Percentiles rank a stretch among this genome's conserved stretches.
Conservation (phyloP, 2,329 filamentous ascomycete species). For the Xylariaceae sp. region DNA sequence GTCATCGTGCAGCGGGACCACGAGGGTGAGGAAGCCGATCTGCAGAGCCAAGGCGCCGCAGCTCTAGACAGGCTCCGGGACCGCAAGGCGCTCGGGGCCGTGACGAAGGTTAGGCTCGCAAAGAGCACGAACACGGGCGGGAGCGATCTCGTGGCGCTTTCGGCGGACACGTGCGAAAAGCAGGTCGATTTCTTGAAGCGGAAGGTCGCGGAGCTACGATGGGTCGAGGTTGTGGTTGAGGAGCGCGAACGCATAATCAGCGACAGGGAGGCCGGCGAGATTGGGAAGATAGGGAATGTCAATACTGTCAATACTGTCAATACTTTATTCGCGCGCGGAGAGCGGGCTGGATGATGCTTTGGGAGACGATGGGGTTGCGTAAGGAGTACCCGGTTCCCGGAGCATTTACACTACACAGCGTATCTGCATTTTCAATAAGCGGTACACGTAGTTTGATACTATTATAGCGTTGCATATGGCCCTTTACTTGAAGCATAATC, state of each 20-base stretch:
- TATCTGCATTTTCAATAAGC: too few species aligned
- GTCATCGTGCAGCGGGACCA: constrained; percentile 43
- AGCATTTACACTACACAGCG: background rate
- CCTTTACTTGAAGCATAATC: background rate
- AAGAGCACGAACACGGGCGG: constrained; percentile 41
- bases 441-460: background rate
- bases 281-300: constrained; percentile 41
- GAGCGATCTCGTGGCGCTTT: constrained; percentile 46
- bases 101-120: constrained; percentile 35
- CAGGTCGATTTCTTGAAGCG: constrained; percentile 38
- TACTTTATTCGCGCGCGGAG: constrained; percentile 33
- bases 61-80: constrained; percentile 39
- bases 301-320: too few species aligned
- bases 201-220: constrained; percentile 49
- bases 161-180: constrained; percentile 36
- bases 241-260: constrained; percentile 49
- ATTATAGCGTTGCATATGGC: background rate
- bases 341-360: constrained; percentile 5
- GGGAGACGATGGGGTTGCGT: background rate
- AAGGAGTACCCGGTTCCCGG: constrained; percentile 5
- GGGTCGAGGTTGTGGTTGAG: constrained; percentile 48
- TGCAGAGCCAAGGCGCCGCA: constrained; percentile 29
- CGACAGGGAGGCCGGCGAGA: constrained; percentile 46
- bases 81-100: constrained; percentile 32
- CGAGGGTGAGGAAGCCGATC: constrained; percentile 37